A percentile compares a stretch with the other conserved stretches of the same genome.
Conservation (phyloP, 306 rosid genomes). For the Aeschynomene evenia region DNA sequence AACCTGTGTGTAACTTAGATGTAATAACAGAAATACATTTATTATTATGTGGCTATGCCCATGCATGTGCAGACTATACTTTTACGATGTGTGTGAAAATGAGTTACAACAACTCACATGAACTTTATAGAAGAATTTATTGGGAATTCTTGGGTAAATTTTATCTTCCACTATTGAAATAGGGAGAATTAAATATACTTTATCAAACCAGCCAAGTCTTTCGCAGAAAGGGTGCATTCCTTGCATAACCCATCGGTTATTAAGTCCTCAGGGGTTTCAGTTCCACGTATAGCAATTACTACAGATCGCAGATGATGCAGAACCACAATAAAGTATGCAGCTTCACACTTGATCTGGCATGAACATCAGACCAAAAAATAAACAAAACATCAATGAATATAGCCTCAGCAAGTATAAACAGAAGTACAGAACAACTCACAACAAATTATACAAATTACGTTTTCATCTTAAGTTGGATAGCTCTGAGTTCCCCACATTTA, state of each 20-base stretch:
- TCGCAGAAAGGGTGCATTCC: constrained; percentile 67
- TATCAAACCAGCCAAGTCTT: constrained; percentile 82
- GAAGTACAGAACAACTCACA: constrained; percentile 4
- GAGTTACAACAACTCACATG: constrained; percentile 17
- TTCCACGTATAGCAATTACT: constrained; percentile 84
- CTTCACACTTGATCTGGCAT: constrained; percentile 75
- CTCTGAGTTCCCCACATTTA: constrained; percentile 12
- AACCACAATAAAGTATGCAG: constrained; percentile 88
- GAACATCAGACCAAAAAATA: constrained; percentile 23
- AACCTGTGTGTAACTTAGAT: neutral
- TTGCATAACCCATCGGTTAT: constrained; percentile 83
- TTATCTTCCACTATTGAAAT: constrained; percentile 12
- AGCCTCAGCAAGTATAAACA: constrained; percentile 6
- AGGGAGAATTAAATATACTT: constrained; percentile 50
- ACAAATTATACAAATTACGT: neutral
- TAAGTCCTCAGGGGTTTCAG: constrained; percentile 96
- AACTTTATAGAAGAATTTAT: constrained; percentile 10
- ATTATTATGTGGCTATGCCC: neutral
- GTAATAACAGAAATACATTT: neutral
- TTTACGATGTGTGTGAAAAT: neutral
- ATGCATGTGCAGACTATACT: neutral
- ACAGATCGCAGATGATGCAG: constrained; percentile 69
- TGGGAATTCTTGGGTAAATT: constrained; percentile 9
- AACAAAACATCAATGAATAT: constrained; percentile 11
- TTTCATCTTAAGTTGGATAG: constrained; percentile 3